Base-by-base conservation (phyloP, 2,329 filamentous ascomycete species). In the Sclerotinia borealis region DNA sequence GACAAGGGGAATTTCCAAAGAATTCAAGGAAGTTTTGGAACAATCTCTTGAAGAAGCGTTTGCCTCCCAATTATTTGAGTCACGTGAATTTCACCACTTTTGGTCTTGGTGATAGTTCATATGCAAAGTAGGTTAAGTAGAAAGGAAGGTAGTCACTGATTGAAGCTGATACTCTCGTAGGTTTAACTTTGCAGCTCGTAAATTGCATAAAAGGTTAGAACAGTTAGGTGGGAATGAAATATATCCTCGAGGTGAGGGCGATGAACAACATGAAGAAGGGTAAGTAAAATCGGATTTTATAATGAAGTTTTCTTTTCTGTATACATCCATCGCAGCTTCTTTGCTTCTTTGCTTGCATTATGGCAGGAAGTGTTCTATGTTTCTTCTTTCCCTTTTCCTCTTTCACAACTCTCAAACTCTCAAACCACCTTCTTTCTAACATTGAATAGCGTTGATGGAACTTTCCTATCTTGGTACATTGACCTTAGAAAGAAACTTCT, bases 201-300 rank as follows among this genome's bases (percentile, higher is more conserved):
- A 97, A 76, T 80, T 99, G 51, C 86, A 92, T 71, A 93, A 92
- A 70, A 86, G 95, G 19, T 79, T 99, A 39, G 76, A 88, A 43
- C 92, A 96, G 74, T 83, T 99, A 0, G 93, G 93, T 1, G 95
- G 91, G 3, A 81, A 81, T 48, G 84, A 91, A 54, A 85, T 95
- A 66, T 89, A 90, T 71, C 85, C 88, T 47, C 81, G 87, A 43
- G 95, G 91, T 15, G 95, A 99, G 76, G 92, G 89, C 27, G 95
- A 99, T 73, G 93, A 97, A 70, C 91, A 96, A 74, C 92, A 97
- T 79, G 86, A 91, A 31, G 93, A 98, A 77, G 93, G 93, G 87
- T 95, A 78, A 69, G 83, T 78, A n/a, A 6, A 10, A 37, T 29
- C n/a, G 25, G 10, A 36, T 34, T 6, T 34, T 65, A 39, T 56